Conservation (phyloP, 2,329 filamentous ascomycete genomes). For the Penicillium corylophilum region DNA sequence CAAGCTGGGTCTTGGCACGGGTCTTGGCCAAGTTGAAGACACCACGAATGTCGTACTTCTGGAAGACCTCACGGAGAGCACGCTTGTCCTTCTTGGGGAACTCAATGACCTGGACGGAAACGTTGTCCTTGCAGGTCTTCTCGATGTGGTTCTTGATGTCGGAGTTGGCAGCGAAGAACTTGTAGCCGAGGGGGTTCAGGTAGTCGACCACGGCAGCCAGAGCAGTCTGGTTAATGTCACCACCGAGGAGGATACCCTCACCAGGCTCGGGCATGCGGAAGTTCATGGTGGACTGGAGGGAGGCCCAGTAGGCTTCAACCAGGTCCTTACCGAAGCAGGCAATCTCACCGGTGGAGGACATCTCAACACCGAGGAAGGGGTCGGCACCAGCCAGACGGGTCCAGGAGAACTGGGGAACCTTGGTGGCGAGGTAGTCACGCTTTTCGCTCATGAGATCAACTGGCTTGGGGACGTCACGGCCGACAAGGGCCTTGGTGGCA, state of each 20-base stretch:
- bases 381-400: slow-evolving; percentile 95
- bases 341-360: slow-evolving; percentile 96
- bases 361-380: slow-evolving; percentile 96
- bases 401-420: slow-evolving; percentile 99
- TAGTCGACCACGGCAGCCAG: slow-evolving; percentile 81
- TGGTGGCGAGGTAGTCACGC: slow-evolving; percentile 91
- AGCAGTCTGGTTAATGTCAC: slow-evolving; percentile 69
- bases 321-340: slow-evolving; percentile 97
- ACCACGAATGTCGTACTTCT: slow-evolving; percentile 94
- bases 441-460: slow-evolving; percentile 84
- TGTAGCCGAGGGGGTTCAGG: slow-evolving; percentile 86
- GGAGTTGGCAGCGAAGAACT: slow-evolving; percentile 81
- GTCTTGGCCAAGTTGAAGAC: slow-evolving; percentile 90
- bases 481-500: slow-evolving; percentile 87
- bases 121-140: slow-evolving; percentile 62
- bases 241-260: slow-evolving; percentile 92
- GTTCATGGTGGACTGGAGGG: slow-evolving; percentile 97
- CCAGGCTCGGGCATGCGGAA: slow-evolving; percentile 94
- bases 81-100: slow-evolving; percentile 97
- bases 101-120: slow-evolving; percentile 84
- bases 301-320: slow-evolving; percentile 96
- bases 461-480: slow-evolving; percentile 78
- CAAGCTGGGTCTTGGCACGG: slow-evolving; percentile 77
- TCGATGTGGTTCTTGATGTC: slow-evolving; percentile 84
- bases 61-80: slow-evolving; percentile 87